Evolutionary conservation across 495 filamentous ascomycete genomes (phyloP).

Genomic region (Collariella sp.): DNA sequence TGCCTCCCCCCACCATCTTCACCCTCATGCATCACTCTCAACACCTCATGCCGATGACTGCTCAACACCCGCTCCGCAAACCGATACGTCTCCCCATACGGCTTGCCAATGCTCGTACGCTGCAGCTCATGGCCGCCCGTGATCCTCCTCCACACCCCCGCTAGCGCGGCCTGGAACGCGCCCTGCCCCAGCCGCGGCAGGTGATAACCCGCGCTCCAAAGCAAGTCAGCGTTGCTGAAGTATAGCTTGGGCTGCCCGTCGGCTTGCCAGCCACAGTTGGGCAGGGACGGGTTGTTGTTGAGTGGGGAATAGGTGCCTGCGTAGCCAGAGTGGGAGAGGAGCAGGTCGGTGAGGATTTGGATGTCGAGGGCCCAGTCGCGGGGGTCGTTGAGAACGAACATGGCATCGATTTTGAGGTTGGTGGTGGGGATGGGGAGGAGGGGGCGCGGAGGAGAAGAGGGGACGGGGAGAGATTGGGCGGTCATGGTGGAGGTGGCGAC

Average conservation of each 20-base stretch:
- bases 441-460: slow-evolving; percentile 2
- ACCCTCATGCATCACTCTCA: slow-evolving; percentile 42
- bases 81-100: slow-evolving; percentile 61
- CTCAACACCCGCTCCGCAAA: slow-evolving; percentile 71
- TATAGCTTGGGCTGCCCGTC: slow-evolving; percentile 74
- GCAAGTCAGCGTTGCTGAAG: slow-evolving; percentile 80
- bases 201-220: slow-evolving; percentile 76
- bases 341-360: slow-evolving; percentile 70
- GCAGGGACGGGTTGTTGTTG: slow-evolving; percentile 52
- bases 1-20: slow-evolving; percentile 28
- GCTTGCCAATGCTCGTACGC: slow-evolving; percentile 76
- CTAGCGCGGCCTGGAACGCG: slow-evolving; percentile 73
- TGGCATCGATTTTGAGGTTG: slow-evolving; percentile 66
- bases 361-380: slow-evolving; percentile 89
- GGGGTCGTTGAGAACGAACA: slow-evolving; percentile 86
- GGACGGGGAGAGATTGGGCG: slow-evolving; percentile 53
- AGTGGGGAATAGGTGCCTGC: slow-evolving; percentile 64
- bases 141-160: slow-evolving; percentile 65
- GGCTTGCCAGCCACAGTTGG: slow-evolving; percentile 66
- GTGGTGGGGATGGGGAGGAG: neutral
- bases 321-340: slow-evolving; percentile 63
- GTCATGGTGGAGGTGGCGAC: slow-evolving; percentile 45
- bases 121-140: slow-evolving; percentile 56
- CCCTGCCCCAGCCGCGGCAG: slow-evolving; percentile 91
- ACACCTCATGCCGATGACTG: slow-evolving; percentile 45